phyloP scores from a whole-genome alignment of 352 stramenopile genomes.

The Thalassiosira livingstoniorum region DNA sequence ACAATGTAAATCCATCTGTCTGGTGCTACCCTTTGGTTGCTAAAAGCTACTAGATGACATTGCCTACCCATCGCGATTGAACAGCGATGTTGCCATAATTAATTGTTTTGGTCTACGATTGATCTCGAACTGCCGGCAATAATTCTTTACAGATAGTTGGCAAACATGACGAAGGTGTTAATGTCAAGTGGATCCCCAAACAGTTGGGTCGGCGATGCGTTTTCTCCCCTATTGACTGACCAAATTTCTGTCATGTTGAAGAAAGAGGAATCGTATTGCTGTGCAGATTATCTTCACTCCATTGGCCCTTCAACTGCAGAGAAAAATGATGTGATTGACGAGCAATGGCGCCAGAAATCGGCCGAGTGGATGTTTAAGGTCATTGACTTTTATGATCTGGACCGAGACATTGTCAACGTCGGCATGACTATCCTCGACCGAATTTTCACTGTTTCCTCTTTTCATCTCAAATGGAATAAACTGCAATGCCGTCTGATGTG shows the following conservation, averaged over 20 bases:
- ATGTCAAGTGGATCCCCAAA: slow-evolving; percentile 22
- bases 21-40: too few relatives aligned
- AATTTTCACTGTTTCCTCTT: slow-evolving; percentile 48
- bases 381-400: slow-evolving; percentile 46
- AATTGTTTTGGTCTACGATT: too few relatives aligned
- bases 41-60: too few relatives aligned
- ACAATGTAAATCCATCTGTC: too few relatives aligned
- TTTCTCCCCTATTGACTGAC: slow-evolving; percentile 46
- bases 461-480: slow-evolving; percentile 49
- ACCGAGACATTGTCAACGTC: slow-evolving; percentile 52
- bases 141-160: not conserved
- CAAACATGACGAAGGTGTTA: slow-evolving; percentile 35
- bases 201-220: slow-evolving; percentile 27
- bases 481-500: slow-evolving; percentile 41
- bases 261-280: slow-evolving; percentile 43
- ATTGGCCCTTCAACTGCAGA: not conserved
- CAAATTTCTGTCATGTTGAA: slow-evolving; percentile 50
- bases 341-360: slow-evolving; percentile 49
- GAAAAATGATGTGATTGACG: slow-evolving; percentile 36
- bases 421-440: slow-evolving; percentile 56
- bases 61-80: too few relatives aligned
- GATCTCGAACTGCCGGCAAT: not conserved
- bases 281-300: slow-evolving; percentile 48
- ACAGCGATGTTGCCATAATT: too few relatives aligned
- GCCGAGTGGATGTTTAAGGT: slow-evolving; percentile 70